Evolutionary conservation across 306 rosid species (phyloP).

Genomic region (Lupinus albus): DNA sequence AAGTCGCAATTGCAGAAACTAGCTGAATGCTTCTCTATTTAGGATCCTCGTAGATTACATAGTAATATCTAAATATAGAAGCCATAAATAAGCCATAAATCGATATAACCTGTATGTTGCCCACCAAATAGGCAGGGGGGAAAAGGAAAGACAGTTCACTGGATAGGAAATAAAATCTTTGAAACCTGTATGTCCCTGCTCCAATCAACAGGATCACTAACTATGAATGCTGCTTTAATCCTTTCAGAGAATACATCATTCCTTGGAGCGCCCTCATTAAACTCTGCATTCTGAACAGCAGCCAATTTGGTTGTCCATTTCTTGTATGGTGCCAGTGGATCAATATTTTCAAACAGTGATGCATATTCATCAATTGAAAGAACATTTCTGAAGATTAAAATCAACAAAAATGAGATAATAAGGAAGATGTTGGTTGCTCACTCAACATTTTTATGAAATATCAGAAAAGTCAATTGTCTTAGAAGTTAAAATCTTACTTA

Average conservation of each 20-base stretch:
- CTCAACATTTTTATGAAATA: constrained; percentile 19
- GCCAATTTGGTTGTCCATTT: constrained; percentile 60
- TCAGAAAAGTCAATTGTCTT: constrained; percentile 25
- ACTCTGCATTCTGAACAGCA: constrained; percentile 43
- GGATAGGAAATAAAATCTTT: constrained; percentile 27
- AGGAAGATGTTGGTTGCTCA: constrained; percentile 17
- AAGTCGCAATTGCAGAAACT: constrained; percentile 13
- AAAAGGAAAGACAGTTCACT: background rate
- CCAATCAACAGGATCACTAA: constrained; percentile 96
- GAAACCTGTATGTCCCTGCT: constrained; percentile 91
- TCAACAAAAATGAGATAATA: constrained; percentile 25
- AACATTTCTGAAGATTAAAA: constrained; percentile 65
- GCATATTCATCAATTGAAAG: constrained; percentile 83
- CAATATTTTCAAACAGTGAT: constrained; percentile 75
- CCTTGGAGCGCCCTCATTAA: constrained; percentile 37
- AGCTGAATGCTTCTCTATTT: constrained; percentile 11
- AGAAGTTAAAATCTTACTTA: constrained; percentile 54
- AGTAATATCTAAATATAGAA: constrained; percentile 11
- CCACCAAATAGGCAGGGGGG: constrained; percentile 5
- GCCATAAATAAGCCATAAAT: no score
- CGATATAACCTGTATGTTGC: constrained; percentile 41
- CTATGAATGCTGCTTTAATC: constrained; percentile 76
- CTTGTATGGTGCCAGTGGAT: constrained; percentile 83
- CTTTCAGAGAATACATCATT: constrained; percentile 60
- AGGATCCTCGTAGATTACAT: constrained; percentile 5